Evolutionary conservation across 164 flowering plant species (phyloP).

Genomic region (Nelumbo lutea): DNA sequence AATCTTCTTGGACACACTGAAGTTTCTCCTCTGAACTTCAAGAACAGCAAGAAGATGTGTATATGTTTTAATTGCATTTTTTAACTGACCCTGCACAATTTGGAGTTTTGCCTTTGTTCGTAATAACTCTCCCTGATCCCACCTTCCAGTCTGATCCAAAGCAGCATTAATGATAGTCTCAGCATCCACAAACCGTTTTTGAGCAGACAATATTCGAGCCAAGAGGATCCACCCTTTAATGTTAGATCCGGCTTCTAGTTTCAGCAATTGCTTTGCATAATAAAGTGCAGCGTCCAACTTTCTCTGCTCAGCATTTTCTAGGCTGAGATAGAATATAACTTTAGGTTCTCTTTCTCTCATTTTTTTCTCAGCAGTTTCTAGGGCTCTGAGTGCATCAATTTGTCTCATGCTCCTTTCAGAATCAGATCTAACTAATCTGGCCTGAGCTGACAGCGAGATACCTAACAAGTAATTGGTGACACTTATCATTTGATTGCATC

Average conservation of each 20-base stretch:
- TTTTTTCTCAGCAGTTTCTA: conserved; percentile 48
- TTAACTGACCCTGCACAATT: conserved; percentile 61
- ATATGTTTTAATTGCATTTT: conserved; percentile 67
- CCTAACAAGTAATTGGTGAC: conserved; percentile 58
- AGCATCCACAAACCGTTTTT: conserved; percentile 65
- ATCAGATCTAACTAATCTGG: conserved; percentile 50
- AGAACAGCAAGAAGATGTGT: conserved; percentile 77
- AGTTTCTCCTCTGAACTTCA: conserved; percentile 61
- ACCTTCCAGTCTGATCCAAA: conserved; percentile 73
- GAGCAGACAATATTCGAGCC: conserved; percentile 84
- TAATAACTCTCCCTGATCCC: conserved; percentile 78
- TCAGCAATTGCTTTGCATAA: conserved; percentile 68
- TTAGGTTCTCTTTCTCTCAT: conserved; percentile 41
- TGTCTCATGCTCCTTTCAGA: conserved; percentile 39
- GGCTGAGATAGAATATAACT: conserved; percentile 51
- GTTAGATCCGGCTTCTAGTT: conserved; percentile 58
- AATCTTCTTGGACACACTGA: conserved; percentile 37
- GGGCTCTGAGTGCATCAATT: conserved; percentile 59
- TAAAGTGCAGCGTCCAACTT: conserved; percentile 71
- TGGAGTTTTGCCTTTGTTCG: conserved; percentile 80
- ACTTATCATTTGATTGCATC: conserved; percentile 42
- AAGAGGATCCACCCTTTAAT: conserved; percentile 56
- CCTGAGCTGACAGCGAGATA: conserved; percentile 44
- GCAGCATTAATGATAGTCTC: conserved; percentile 71
- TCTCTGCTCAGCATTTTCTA: conserved; percentile 86